Evolutionary conservation across 2,329 filamentous ascomycete genomes (phyloP), one percentile per base, ranked within the genome.

Genomic region (Arthroderma sp.): DNA sequence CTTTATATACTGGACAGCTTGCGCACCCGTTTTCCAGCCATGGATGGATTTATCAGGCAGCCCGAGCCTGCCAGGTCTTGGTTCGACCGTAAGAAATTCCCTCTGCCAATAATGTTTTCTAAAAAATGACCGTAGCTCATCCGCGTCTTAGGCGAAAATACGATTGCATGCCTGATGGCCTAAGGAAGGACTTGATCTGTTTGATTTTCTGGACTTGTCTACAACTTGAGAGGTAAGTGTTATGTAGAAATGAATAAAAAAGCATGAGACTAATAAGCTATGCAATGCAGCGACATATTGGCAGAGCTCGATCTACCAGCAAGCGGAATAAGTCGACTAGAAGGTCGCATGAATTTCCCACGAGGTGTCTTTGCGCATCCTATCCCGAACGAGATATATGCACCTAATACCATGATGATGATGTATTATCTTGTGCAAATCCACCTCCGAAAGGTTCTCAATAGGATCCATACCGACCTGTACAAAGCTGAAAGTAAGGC

Each of bases 121-220:
- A 21, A 21, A 55, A 25, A 19, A 2, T 7, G 8, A 17, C 33
- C 60, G 60, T 19, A 17, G 17, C 25, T 60, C n/a, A 43, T 56
- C 2, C 7, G 17, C 8, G n/a, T 37, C 51, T 17, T 56, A 70
- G 64, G 21, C 68, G 67, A 58, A 72, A 71, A 11, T 73, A 72
- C 58, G 62, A 66, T 21, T 56, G 62, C 41, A 63, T 73, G 58
- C 58, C 61, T 28, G 66, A 69, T 13, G 65, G 66, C 1, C 60
- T 63, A 4, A 43, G 63, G 2, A 69, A 84, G 64, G 88, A 90
- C 66, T 77, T 85, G 58, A 77, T 86, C 37, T 77, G 86, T 13
- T 79, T 94, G 64, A 86, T 88, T 0, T 96, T 91, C 66, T 97
- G 91, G 91, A 93, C 91, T 6, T 95, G 88, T 68, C 75, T 96